Evolutionary conservation across 176 grass and related monocot species (phyloP).

Genomic region (Carex cristatella): DNA sequence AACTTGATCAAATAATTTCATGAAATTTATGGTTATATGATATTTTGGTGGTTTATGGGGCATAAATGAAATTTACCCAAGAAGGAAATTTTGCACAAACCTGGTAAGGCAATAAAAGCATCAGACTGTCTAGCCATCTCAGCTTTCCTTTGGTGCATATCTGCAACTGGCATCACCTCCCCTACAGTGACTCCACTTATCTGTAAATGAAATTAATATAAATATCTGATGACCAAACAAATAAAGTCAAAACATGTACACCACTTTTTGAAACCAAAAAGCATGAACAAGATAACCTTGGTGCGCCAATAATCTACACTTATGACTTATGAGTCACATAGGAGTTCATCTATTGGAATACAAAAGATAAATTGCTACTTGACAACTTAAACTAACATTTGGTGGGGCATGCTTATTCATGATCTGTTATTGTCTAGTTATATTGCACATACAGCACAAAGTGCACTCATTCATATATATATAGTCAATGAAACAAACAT

Average conservation of each 20-base stretch:
- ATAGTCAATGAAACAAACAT: conserved; percentile 7
- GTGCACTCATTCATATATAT: not conserved
- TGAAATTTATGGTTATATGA: not conserved
- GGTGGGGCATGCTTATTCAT: not conserved
- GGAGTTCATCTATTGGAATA: not conserved
- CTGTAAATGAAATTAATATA: conserved; percentile 28
- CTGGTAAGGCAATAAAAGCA: conserved; percentile 93
- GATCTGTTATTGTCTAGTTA: not conserved
- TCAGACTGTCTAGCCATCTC: conserved; percentile 99
- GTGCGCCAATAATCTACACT: conserved; percentile 16
- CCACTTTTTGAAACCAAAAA: conserved; percentile 14
- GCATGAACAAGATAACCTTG: not conserved
- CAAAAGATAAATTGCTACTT: conserved; percentile 2
- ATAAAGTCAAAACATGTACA: conserved; percentile 5
- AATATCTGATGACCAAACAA: not conserved
- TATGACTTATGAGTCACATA: conserved; percentile 12
- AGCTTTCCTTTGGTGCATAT: conserved; percentile 98
- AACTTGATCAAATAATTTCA: conserved; percentile 17
- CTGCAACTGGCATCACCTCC: conserved; percentile 80
- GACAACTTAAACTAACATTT: conserved; percentile 3
- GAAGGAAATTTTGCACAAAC: conserved; percentile 29
- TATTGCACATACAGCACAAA: conserved; percentile 5
- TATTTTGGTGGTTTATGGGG: not conserved
- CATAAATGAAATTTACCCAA: not conserved
- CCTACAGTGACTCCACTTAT: conserved; percentile 94